These are phyloP conservation scores for Rhodotorula mucilaginosa DNA, from an alignment of 1,284 basidiomycete genomes.

Conservation along the genomic window DNA sequence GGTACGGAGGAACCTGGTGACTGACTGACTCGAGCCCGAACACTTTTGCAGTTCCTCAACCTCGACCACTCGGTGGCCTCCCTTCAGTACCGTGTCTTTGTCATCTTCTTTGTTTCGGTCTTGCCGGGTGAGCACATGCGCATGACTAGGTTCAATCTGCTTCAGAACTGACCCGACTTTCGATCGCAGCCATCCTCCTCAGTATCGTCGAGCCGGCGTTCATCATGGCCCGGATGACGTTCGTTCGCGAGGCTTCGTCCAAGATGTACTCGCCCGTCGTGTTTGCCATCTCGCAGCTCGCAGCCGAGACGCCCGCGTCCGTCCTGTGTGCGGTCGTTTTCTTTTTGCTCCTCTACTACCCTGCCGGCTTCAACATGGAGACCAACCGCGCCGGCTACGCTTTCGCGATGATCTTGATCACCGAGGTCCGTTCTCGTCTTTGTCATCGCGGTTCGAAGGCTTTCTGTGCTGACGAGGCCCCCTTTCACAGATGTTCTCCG, in stretches of 20 bases:
- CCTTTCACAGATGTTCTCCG: neutral
- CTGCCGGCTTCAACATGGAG: conserved; percentile 60
- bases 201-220: conserved; percentile 79
- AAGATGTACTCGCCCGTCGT: conserved; percentile 70
- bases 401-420: conserved; percentile 66
- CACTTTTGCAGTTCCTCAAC: conserved; percentile 62
- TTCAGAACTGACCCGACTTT: too few species aligned
- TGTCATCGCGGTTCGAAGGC: neutral
- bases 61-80: conserved; percentile 65
- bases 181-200: conserved; percentile 62
- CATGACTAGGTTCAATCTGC: too few species aligned
- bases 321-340: conserved; percentile 66
- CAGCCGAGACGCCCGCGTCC: conserved; percentile 78
- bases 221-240: conserved; percentile 59
- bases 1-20: conserved; percentile 62
- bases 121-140: conserved; percentile 26
- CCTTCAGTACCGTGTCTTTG: conserved; percentile 72
- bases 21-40: conserved; percentile 62
- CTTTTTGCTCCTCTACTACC: conserved; percentile 59
- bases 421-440: conserved; percentile 51
- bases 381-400: conserved; percentile 64
- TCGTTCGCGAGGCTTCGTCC: conserved; percentile 61
- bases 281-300: conserved; percentile 71
- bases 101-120: conserved; percentile 50
- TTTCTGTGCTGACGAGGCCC: neutral